Conservation (phyloP, 805 yeast species). For the Candida silvatica region DNA sequence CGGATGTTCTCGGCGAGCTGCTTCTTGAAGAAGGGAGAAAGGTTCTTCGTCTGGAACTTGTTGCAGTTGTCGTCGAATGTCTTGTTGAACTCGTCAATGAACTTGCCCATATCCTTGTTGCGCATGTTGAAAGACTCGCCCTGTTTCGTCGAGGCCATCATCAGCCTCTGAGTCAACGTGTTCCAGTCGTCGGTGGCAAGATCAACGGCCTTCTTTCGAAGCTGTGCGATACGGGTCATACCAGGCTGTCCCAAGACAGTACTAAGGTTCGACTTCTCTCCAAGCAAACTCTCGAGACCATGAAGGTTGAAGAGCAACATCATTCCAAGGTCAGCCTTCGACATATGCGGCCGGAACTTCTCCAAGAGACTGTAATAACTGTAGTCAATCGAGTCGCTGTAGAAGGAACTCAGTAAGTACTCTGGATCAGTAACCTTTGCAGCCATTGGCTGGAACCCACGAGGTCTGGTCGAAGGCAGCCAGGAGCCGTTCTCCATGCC, state of each 20-base stretch:
- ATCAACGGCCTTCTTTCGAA: constrained; percentile 68
- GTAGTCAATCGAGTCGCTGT: constrained; percentile 73
- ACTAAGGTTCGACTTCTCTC: constrained; percentile 37
- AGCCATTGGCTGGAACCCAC: constrained; percentile 59
- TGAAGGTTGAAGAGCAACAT: constrained; percentile 63
- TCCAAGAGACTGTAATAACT: constrained; percentile 2
- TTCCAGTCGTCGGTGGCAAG: constrained; percentile 76
- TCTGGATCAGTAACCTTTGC: constrained; percentile 33
- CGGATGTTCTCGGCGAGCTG: constrained; percentile 65
- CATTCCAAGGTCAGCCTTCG: constrained; percentile 53
- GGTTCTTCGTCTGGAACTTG: constrained; percentile 44
- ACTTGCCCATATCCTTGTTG: constrained; percentile 77
- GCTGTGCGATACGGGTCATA: constrained; percentile 49
- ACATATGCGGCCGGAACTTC: constrained; percentile 31
- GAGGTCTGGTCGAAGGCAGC: constrained; percentile 56
- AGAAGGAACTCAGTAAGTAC: constrained; percentile 53
- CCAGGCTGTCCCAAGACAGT: constrained; percentile 53
- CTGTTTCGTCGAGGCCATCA: constrained; percentile 70
- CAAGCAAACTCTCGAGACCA: constrained; percentile 65
- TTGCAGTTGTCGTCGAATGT: constrained; percentile 72
- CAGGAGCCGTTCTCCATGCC: constrained; percentile 57
- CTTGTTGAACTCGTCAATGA: constrained; percentile 54
- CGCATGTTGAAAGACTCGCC: constrained; percentile 34
- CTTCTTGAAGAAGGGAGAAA: constrained; percentile 36
- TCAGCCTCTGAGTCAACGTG: constrained; percentile 60